Percentiles rank a stretch among this genome's conserved stretches.
These are phyloP conservation scores for Xylariaceae sp. DNA, from an alignment of 2,329 filamentous ascomycete species.

Conservation along the genomic window DNA sequence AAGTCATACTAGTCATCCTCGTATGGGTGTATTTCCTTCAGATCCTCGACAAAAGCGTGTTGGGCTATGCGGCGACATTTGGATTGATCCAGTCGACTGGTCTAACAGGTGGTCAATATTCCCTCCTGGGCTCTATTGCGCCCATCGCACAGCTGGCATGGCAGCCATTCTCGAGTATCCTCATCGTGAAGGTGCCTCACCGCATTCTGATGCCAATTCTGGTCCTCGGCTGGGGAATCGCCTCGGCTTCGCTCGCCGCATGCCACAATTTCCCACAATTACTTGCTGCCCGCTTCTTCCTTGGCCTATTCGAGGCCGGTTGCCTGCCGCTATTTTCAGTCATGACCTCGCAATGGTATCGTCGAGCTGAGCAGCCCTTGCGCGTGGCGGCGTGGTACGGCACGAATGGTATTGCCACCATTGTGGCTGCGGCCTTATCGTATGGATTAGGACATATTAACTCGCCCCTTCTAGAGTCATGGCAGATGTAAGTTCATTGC, in stretches of 20 bases:
- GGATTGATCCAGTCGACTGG: conserved; percentile 65
- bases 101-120: conserved; percentile 61
- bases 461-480: conserved; percentile 49
- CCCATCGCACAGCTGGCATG: conserved; percentile 62
- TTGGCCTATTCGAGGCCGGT: conserved; percentile 62
- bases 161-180: conserved; percentile 58
- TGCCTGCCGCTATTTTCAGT: conserved; percentile 61
- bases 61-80: conserved; percentile 68
- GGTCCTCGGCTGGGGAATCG: conserved; percentile 59
- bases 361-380: conserved; percentile 63
- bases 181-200: conserved; percentile 66
- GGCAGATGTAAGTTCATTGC: conserved; percentile 50
- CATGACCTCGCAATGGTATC: conserved; percentile 69
- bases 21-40: conserved; percentile 69
- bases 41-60: conserved; percentile 66
- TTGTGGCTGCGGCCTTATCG: conserved; percentile 43
- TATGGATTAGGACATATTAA: conserved; percentile 66
- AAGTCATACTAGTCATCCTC: conserved; percentile 53
- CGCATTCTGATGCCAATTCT: conserved; percentile 64
- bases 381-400: conserved; percentile 65
- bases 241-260: conserved; percentile 59
- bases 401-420: conserved; percentile 66
- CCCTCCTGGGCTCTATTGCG: conserved; percentile 48
- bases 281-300: conserved; percentile 59
- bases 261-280: conserved; percentile 57